phyloP scores from a whole-genome alignment of 805 yeast species.

The Teunomyces tritomae region DNA sequence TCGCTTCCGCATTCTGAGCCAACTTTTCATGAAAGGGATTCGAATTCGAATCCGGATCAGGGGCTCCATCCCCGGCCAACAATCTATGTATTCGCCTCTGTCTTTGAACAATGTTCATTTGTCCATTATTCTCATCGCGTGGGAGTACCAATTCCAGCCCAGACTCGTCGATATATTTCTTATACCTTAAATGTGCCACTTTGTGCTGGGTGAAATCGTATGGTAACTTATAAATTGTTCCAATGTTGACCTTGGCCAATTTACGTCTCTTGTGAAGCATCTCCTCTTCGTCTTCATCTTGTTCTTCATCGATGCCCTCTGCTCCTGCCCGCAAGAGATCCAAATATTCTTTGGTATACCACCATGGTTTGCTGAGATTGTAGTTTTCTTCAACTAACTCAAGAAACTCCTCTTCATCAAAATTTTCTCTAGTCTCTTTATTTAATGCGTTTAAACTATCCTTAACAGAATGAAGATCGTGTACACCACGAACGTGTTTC shows the following conservation, averaged over 20 bases:
- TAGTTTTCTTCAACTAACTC: constrained; percentile 32
- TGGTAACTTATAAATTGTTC: constrained; percentile 23
- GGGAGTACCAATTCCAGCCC: constrained; percentile 11
- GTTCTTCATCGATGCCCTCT: background rate
- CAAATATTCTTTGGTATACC: constrained; percentile 33
- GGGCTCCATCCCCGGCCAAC: constrained; percentile 6
- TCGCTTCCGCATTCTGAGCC: constrained; percentile 6
- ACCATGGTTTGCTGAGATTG: constrained; percentile 40
- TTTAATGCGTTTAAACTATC: constrained; percentile 28
- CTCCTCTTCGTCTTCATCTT: background rate
- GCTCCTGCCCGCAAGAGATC: constrained; percentile 19
- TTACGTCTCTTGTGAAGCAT: background rate
- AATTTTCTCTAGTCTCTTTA: constrained; percentile 20
- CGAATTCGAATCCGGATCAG: background rate
- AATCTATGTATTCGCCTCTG: constrained; percentile 5
- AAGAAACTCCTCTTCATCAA: constrained; percentile 24
- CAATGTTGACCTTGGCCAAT: constrained; percentile 12
- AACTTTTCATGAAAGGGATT: constrained; percentile 8
- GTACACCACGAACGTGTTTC: constrained; percentile 61
- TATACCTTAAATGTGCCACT: constrained; percentile 34
- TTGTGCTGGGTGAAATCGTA: constrained; percentile 32
- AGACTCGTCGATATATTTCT: constrained; percentile 9
- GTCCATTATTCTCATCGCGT: constrained; percentile 1
- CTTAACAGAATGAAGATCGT: constrained; percentile 45
- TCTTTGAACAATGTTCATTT: constrained; percentile 7